These are phyloP conservation scores for Lentinula aciculospora DNA, from an alignment of 768 basidiomycete genomes.

Conservation along the genomic window DNA sequence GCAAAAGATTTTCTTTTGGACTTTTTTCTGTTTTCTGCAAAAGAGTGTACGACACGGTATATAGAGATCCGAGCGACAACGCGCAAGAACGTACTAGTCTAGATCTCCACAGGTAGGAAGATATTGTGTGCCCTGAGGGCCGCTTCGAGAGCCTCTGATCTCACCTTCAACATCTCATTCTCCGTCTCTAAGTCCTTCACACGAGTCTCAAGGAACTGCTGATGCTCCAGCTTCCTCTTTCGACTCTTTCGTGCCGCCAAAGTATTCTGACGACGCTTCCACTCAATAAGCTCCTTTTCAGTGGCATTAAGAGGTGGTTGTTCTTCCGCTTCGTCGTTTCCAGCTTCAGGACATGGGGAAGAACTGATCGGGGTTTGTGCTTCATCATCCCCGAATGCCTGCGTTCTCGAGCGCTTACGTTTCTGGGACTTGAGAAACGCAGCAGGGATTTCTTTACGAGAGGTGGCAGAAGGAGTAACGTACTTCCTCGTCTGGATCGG, in stretches of 20 bases:
- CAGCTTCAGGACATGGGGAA: no score
- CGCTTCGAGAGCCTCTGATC: slow-evolving; percentile 25
- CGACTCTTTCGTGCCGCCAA: slow-evolving; percentile 64
- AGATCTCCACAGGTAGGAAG: neutral
- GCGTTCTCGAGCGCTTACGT: slow-evolving; percentile 46
- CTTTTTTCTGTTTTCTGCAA: neutral
- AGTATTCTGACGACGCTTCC: slow-evolving; percentile 65
- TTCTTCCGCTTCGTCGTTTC: slow-evolving; percentile 8
- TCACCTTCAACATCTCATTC: slow-evolving; percentile 44
- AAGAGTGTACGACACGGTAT: no score
- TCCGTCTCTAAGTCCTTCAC: slow-evolving; percentile 38
- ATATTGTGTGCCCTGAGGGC: slow-evolving; percentile 3
- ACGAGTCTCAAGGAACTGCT: slow-evolving; percentile 45
- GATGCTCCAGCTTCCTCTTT: slow-evolving; percentile 61
- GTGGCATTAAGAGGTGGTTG: slow-evolving; percentile 18
- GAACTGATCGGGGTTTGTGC: slow-evolving; percentile 7
- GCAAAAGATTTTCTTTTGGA: neutral
- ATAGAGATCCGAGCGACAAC: no score
- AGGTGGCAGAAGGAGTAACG: slow-evolving; percentile 64
- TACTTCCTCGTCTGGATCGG: slow-evolving; percentile 78
- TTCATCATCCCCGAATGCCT: slow-evolving; percentile 31
- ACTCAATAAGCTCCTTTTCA: slow-evolving; percentile 51
- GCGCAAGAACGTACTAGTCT: neutral
- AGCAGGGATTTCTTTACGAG: slow-evolving; percentile 71
- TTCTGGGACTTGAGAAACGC: slow-evolving; percentile 45